phyloP scores from a whole-genome alignment of 805 yeast species.

The Candida nitratophila region DNA sequence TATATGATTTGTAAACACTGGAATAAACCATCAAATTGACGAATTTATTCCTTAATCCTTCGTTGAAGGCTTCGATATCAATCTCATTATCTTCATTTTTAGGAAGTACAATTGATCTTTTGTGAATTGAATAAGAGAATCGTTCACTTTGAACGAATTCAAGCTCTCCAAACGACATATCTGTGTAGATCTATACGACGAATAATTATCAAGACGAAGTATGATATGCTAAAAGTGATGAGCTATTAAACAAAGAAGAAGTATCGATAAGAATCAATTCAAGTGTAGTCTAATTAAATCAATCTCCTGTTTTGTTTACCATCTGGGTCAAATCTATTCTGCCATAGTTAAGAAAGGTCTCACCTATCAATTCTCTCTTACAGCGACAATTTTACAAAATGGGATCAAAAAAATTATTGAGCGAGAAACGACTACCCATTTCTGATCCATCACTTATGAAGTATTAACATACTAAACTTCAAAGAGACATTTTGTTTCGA shows the following conservation, averaged over 20 bases:
- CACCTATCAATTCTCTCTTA: too few species aligned
- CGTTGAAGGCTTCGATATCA: not conserved
- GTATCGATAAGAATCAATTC: too few species aligned
- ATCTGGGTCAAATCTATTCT: too few species aligned
- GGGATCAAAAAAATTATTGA: too few species aligned
- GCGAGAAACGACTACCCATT: too few species aligned
- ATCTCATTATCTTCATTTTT: not conserved
- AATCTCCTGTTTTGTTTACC: too few species aligned
- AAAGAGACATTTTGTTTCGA: too few species aligned
- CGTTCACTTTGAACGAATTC: not conserved
- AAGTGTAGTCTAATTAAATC: too few species aligned
- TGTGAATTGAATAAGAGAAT: not conserved
- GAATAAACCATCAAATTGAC: not conserved
- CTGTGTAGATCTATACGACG: not conserved
- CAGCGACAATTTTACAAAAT: not conserved
- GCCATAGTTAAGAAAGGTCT: not conserved
- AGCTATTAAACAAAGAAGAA: too few species aligned
- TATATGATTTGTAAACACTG: not conserved
- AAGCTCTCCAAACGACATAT: not conserved
- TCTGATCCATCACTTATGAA: too few species aligned
- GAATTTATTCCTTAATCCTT: not conserved
- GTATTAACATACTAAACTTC: too few species aligned
- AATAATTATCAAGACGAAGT: too few species aligned
- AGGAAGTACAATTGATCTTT: not conserved
- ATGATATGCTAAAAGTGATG: not conserved